Conservation (phyloP, 2,329 filamentous ascomycete species). For the Colletotrichum plurivorum region DNA sequence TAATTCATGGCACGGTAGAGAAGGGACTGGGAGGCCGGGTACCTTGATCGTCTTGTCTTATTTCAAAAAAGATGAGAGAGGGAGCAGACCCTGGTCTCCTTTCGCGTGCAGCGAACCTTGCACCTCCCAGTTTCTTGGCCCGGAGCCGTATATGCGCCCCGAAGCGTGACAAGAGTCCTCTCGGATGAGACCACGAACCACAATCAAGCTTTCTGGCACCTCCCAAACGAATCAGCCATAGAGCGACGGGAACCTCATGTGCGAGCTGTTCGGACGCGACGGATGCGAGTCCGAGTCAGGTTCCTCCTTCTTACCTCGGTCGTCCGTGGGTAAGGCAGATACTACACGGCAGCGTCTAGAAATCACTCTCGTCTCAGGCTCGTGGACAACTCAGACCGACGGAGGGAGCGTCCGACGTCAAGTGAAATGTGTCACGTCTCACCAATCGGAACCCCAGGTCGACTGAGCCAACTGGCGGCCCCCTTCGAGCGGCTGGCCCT, state of each 20-base stretch:
- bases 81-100: background rate
- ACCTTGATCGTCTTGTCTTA: no score
- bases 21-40: no score
- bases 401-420: background rate
- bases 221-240: background rate
- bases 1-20: no score
- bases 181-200: background rate
- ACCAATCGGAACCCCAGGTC: background rate
- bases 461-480: background rate
- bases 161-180: background rate
- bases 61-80: background rate
- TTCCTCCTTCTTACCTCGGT: background rate
- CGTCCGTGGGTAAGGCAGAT: background rate
- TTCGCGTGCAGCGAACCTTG: background rate
- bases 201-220: background rate
- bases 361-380: background rate
- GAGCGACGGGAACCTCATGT: background rate
- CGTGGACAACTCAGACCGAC: background rate
- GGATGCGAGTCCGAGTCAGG: conserved; percentile 16
- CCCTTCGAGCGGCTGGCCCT: background rate
- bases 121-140: no score
- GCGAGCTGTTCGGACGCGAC: background rate
- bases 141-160: background rate
- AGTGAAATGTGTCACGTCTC: conserved; percentile 12
- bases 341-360: background rate